Evolutionary conservation across 768 basidiomycete genomes (phyloP), one percentile per base, ranked within the genome.

Genomic region (Chalciporus piperatus): DNA sequence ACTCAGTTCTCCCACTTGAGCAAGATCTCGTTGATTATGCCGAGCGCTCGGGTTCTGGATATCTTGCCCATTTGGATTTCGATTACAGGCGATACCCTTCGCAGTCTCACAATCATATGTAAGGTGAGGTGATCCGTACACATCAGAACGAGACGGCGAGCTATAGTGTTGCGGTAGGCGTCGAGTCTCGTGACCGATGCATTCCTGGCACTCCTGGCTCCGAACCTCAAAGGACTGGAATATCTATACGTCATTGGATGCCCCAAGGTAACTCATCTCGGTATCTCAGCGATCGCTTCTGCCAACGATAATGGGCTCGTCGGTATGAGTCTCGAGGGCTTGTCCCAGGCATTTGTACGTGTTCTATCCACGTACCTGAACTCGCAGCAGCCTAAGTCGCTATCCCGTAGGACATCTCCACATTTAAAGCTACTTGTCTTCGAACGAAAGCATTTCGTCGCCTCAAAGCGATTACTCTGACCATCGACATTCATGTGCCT

Each of bases 21-120:
- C 10, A 79, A 76, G 58, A 72, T 92, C 46, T 78, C 80, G 1
- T 63, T 92, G 50, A 89, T 92, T 45, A 89, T 90, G 89, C 89
- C 89, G 13, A 84, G 80, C 51, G 59, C 60, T 1, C 63, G 67
- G 3, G 81, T 90, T 8, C 71, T 84, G 19, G 65, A 70, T 32
- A 66, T 76, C 6, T 61, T 91, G 19, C 69, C 67, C 1, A 42
- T 63, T 3, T 89, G 88, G 88, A 63, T 81, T 13, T 60, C 59
- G 10, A 49, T 64, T 9, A 80, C 74, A 3, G 74, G 75, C 0
- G 40, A 59, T 23, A 77, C 74, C 3, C 71, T 92, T 44, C 74
- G 72, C 27, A 80, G 72, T 53, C 69, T 92, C 42, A 83, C 81
- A 4, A 58, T 92, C 11, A 77, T 89, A 41, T 91, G 88, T 68